Conservation (phyloP, 768 basidiomycete species). For the Leccinum variicolor region DNA sequence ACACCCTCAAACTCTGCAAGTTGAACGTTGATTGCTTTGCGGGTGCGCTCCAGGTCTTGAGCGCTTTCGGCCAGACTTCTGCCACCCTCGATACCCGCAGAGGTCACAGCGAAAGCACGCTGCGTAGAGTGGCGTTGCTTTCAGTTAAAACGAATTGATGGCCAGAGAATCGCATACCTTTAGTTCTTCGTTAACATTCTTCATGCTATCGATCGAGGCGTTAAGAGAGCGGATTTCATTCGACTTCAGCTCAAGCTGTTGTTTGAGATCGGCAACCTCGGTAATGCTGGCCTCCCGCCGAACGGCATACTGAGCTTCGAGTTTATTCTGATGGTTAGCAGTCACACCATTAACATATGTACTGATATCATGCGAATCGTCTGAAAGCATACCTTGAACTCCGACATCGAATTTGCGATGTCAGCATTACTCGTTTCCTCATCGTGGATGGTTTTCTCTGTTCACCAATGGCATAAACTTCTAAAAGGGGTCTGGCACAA, state of each 20-base stretch:
- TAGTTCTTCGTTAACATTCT: constrained; percentile 95
- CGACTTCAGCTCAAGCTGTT: constrained; percentile 80
- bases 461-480: constrained; percentile 9
- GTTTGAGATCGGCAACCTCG: constrained; percentile 83
- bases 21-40: constrained; percentile 97
- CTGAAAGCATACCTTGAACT: constrained; percentile 68
- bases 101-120: constrained; percentile 97
- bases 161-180: constrained; percentile 60
- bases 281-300: constrained; percentile 86
- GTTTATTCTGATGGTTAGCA: constrained; percentile 62
- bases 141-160: constrained; percentile 5
- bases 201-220: constrained; percentile 85
- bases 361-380: background rate
- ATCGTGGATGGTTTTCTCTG: constrained; percentile 90
- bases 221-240: constrained; percentile 85
- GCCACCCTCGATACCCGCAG: constrained; percentile 95
- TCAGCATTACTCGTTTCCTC: constrained; percentile 85
- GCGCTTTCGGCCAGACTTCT: constrained; percentile 97
- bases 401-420: constrained; percentile 78
- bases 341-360: background rate
- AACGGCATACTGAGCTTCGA: constrained; percentile 90
- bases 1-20: constrained; percentile 98
- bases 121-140: constrained; percentile 28
- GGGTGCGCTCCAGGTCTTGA: constrained; percentile 92
- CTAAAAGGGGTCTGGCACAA: background rate